Evolutionary conservation across 140 eudicot genomes (phyloP).

Genomic region (Cichorium intybus): DNA sequence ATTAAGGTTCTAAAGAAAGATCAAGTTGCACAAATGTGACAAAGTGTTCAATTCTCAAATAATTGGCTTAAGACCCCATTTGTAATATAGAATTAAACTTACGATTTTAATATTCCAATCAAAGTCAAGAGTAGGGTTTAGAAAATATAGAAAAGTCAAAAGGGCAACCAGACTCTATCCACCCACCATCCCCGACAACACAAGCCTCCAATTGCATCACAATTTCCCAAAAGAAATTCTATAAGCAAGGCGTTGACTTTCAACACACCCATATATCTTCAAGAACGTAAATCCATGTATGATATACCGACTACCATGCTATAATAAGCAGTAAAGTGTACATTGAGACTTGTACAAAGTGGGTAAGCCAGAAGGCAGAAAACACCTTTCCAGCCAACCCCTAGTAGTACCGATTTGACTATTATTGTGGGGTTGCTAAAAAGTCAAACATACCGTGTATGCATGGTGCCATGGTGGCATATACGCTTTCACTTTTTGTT

Average conservation of each 20-base stretch:
- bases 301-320: background rate
- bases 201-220: conserved; percentile 10
- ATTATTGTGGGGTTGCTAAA: background rate
- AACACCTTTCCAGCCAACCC: conserved; percentile 18
- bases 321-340: conserved; percentile 3
- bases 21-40: conserved; percentile 9
- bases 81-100: background rate
- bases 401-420: conserved; percentile 22
- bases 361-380: conserved; percentile 22
- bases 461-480: conserved; percentile 36
- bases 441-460: conserved; percentile 27
- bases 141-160: conserved; percentile 8
- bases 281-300: conserved; percentile 4
- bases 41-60: conserved; percentile 4
- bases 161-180: conserved; percentile 13
- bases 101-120: too few relatives aligned
- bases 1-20: background rate
- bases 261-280: conserved; percentile 10
- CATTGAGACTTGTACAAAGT: conserved; percentile 10
- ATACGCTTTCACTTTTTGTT: conserved; percentile 15
- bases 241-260: conserved; percentile 17
- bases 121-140: conserved; percentile 11
- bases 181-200: conserved; percentile 15
- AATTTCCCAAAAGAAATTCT: conserved; percentile 6
- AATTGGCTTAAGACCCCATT: background rate